Conservation (phyloP, 345 rosid species). For the Capsella bursapastoris region DNA sequence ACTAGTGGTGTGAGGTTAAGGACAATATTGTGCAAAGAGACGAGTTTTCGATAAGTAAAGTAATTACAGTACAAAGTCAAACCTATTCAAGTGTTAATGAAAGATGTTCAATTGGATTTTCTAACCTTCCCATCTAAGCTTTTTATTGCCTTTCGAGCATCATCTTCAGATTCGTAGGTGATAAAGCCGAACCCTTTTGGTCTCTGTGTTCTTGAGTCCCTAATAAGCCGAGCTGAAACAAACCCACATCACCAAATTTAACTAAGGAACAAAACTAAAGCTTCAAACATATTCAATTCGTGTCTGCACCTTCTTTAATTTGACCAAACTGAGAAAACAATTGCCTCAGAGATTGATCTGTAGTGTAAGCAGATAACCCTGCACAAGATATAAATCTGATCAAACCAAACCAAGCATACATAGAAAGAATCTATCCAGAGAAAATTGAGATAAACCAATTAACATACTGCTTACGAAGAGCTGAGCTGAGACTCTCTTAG, state of each 20-base stretch:
- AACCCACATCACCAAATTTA: neutral
- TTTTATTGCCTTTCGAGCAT: conserved; percentile 66
- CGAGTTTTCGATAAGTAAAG: neutral
- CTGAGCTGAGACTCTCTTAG: conserved; percentile 46
- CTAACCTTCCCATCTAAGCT: conserved; percentile 68
- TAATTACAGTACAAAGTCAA: neutral
- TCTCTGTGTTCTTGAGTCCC: conserved; percentile 58
- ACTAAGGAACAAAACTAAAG: conserved; percentile 38
- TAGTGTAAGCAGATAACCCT: conserved; percentile 67
- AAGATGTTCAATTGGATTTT: neutral
- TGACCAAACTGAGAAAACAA: conserved; percentile 67
- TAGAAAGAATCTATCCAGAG: conserved; percentile 38
- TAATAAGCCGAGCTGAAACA: conserved; percentile 54
- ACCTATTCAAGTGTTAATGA: no score
- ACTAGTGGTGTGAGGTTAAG: no score
- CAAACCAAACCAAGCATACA: conserved; percentile 34
- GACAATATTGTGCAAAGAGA: no score
- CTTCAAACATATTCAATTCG: conserved; percentile 22
- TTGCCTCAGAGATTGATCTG: conserved; percentile 48
- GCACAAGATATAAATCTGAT: conserved; percentile 32
- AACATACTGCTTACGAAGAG: conserved; percentile 60
- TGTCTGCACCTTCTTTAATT: conserved; percentile 52
- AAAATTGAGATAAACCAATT: conserved; percentile 41
- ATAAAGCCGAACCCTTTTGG: conserved; percentile 81
- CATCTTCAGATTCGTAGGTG: conserved; percentile 56